phyloP scores from a whole-genome alignment of 148 eudicot genomes.

The Arbutus unedo region DNA sequence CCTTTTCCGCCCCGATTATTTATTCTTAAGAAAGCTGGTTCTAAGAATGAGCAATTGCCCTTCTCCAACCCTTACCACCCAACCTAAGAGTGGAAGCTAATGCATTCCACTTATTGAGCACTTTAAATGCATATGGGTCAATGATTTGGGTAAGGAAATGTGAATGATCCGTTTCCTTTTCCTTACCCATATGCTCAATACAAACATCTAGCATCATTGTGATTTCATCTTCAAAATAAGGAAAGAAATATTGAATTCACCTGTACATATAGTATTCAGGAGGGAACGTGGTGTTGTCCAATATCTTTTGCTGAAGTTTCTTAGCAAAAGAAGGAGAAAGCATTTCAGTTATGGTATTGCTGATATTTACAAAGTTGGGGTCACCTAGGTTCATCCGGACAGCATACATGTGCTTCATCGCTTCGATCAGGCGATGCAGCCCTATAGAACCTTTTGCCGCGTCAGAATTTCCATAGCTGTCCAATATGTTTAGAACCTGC shows the following conservation, averaged over 20 bases:
- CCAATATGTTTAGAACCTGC: slow-evolving; percentile 72
- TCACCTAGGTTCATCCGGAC: slow-evolving; percentile 84
- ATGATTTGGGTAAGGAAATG: not conserved
- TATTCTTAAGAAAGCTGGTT: too few species aligned
- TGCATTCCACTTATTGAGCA: not conserved
- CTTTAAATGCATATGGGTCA: not conserved
- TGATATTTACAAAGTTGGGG: slow-evolving; percentile 59
- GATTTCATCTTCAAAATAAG: not conserved
- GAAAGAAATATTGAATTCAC: slow-evolving; percentile 23
- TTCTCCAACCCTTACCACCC: too few species aligned
- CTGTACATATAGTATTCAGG: slow-evolving; percentile 73
- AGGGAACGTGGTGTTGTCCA: slow-evolving; percentile 88
- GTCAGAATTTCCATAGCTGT: slow-evolving; percentile 54
- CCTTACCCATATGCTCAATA: not conserved
- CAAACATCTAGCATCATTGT: not conserved
- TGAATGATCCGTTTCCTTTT: too few species aligned
- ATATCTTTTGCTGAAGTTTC: slow-evolving; percentile 57
- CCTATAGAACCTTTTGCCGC: slow-evolving; percentile 70
- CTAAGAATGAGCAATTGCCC: too few species aligned
- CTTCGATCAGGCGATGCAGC: slow-evolving; percentile 78
- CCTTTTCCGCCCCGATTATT: too few species aligned
- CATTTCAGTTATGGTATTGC: slow-evolving; percentile 62
- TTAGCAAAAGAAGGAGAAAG: slow-evolving; percentile 72
- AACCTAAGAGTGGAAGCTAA: too few species aligned
- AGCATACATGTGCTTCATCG: slow-evolving; percentile 88